phyloP scores from a whole-genome alignment of 352 stramenopile genomes.

The Globisporangium alternatum region DNA sequence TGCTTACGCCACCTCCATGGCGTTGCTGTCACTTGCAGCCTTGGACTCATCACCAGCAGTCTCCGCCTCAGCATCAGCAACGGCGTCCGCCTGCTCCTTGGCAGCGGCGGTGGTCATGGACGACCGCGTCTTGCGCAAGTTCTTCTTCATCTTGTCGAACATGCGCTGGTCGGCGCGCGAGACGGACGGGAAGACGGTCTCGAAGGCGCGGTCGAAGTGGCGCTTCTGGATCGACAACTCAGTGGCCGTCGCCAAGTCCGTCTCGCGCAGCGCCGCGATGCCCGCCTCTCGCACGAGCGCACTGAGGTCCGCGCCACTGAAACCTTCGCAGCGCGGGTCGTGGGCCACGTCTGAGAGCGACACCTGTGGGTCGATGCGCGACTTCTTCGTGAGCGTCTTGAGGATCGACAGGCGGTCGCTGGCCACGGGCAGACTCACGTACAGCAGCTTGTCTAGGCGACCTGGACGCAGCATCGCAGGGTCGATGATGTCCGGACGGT shows the following conservation, averaged over 20 bases:
- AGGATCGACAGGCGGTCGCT: slow-evolving; percentile 89
- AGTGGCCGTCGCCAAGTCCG: slow-evolving; percentile 39
- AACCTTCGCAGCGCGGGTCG: slow-evolving; percentile 90
- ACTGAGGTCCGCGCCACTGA: slow-evolving; percentile 97
- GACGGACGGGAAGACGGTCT: slow-evolving; percentile 82
- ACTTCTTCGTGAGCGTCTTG: slow-evolving; percentile 83
- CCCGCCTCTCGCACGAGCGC: slow-evolving; percentile 96
- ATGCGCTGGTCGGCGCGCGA: slow-evolving; percentile 80
- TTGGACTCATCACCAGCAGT: background rate
- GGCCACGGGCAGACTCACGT: slow-evolving; percentile 94
- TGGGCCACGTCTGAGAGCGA: slow-evolving; percentile 90
- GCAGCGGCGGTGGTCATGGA: slow-evolving; percentile 21
- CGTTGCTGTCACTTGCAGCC: slow-evolving; percentile 1
- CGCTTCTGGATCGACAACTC: slow-evolving; percentile 55
- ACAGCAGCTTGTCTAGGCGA: slow-evolving; percentile 98
- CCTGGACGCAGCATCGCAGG: slow-evolving; percentile 98
- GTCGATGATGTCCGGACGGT: slow-evolving; percentile 98
- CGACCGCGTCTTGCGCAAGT: slow-evolving; percentile 66
- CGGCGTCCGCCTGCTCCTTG: slow-evolving; percentile 3
- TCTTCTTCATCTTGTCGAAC: slow-evolving; percentile 90
- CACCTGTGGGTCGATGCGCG: slow-evolving; percentile 57
- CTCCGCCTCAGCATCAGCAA: background rate
- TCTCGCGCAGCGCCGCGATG: slow-evolving; percentile 90
- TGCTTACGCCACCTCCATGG: slow-evolving; percentile 12
- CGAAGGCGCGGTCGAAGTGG: slow-evolving; percentile 75